Evolutionary conservation across 78 protist species (phyloP).

Genomic region (Dictyostelium brefeldianum): DNA sequence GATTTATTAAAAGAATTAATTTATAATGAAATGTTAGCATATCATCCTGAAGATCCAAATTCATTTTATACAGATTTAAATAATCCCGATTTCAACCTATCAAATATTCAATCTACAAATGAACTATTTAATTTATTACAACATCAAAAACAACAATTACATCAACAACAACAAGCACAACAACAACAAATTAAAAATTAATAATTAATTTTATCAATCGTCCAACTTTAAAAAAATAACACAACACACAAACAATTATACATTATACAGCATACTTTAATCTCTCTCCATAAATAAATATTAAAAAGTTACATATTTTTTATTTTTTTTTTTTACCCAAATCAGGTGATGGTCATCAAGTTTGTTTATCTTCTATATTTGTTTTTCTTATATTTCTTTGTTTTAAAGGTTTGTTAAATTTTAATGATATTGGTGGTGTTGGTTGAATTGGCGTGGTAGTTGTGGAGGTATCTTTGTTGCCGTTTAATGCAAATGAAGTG

Average conservation of each 20-base stretch:
- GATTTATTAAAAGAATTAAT: conserved; percentile 69
- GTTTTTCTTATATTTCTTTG: conserved; percentile 46
- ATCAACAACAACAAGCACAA: conserved; percentile 37
- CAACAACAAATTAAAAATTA: conserved; percentile 10
- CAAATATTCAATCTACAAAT: background rate
- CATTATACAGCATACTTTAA: no score
- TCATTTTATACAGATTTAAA: conserved; percentile 2
- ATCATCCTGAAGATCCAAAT: conserved; percentile 62
- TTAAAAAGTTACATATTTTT: no score
- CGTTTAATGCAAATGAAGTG: background rate
- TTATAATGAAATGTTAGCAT: conserved; percentile 72
- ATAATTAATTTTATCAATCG: conserved; percentile 3
- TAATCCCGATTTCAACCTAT: background rate
- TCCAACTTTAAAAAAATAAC: no score
- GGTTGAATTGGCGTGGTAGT: background rate
- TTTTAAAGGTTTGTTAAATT: conserved; percentile 11
- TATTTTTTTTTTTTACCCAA: no score
- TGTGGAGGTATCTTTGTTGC: background rate
- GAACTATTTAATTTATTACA: conserved; percentile 8
- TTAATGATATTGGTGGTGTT: background rate
- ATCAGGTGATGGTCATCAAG: no score
- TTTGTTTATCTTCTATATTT: conserved; percentile 27
- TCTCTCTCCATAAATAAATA: no score
- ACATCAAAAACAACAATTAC: conserved; percentile 49
- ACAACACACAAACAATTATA: no score